Evolutionary conservation across 306 rosid species (phyloP).

Genomic region (Cucurbita moschata): DNA sequence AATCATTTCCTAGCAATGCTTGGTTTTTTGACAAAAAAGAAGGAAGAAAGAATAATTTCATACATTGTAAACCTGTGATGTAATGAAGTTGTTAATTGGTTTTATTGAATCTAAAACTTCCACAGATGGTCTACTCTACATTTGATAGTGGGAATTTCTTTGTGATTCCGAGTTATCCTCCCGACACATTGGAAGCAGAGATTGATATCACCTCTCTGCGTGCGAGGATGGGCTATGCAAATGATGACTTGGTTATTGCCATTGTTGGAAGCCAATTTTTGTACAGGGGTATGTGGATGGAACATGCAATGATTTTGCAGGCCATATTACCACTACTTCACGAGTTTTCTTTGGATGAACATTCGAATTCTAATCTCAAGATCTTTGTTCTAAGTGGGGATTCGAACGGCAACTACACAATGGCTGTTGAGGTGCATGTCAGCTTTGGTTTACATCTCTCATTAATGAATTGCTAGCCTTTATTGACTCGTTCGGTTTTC

Average conservation of each 20-base stretch:
- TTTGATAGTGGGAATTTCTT: slow-evolving; percentile 83
- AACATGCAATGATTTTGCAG: slow-evolving; percentile 67
- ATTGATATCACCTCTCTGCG: slow-evolving; percentile 35
- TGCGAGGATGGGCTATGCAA: slow-evolving; percentile 37
- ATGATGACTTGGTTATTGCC: slow-evolving; percentile 55
- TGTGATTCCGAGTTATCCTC: slow-evolving; percentile 84
- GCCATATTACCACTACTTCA: slow-evolving; percentile 58
- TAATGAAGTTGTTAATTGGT: slow-evolving; percentile 5
- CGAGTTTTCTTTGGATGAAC: slow-evolving; percentile 27
- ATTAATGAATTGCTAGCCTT: slow-evolving; percentile 13
- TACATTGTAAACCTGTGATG: background rate
- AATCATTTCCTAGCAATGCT: background rate
- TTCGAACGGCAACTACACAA: slow-evolving; percentile 52
- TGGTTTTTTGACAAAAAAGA: background rate
- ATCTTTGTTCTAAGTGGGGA: slow-evolving; percentile 60
- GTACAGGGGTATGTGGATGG: slow-evolving; percentile 89
- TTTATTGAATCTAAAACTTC: slow-evolving; percentile 7
- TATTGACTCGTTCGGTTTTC: slow-evolving; percentile 15
- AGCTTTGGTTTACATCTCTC: background rate
- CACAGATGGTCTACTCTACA: slow-evolving; percentile 69
- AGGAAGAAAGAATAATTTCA: background rate
- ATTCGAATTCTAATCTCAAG: slow-evolving; percentile 34
- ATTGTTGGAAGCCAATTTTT: slow-evolving; percentile 78
- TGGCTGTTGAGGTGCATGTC: slow-evolving; percentile 54
- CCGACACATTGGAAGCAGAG: slow-evolving; percentile 53